phyloP scores from a whole-genome alignment of 2,329 filamentous ascomycete species.

The Paraphoma sp. region DNA sequence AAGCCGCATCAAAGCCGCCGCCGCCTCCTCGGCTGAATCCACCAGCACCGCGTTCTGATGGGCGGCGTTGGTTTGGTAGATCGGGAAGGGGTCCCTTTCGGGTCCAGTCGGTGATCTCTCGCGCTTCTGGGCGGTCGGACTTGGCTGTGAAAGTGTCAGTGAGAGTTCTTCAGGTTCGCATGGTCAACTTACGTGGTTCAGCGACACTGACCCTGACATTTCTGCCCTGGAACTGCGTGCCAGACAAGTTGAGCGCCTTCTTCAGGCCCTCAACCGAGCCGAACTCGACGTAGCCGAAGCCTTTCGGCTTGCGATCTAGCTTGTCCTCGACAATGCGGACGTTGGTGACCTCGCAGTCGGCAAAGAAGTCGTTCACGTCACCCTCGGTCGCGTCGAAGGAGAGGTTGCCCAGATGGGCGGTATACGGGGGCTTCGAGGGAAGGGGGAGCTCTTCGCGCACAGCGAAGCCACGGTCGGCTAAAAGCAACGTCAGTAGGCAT shows the following conservation, averaged over 20 bases:
- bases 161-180: neutral
- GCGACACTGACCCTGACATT: slow-evolving; percentile 94
- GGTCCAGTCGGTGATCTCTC: slow-evolving; percentile 89
- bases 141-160: slow-evolving; percentile 68
- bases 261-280: slow-evolving; percentile 85
- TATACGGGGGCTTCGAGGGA: slow-evolving; percentile 91
- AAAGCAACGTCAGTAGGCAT: slow-evolving; percentile 12
- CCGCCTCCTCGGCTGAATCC: slow-evolving; percentile 50
- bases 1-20: slow-evolving; percentile 56
- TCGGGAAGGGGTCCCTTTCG: slow-evolving; percentile 89
- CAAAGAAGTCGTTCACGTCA: slow-evolving; percentile 85
- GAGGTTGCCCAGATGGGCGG: slow-evolving; percentile 94
- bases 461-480: slow-evolving; percentile 41
- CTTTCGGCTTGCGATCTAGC: slow-evolving; percentile 91
- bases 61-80: slow-evolving; percentile 65
- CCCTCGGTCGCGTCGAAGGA: slow-evolving; percentile 90
- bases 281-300: slow-evolving; percentile 98
- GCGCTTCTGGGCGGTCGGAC: slow-evolving; percentile 74
- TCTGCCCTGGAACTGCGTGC: slow-evolving; percentile 82
- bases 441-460: slow-evolving; percentile 80
- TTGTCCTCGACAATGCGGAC: slow-evolving; percentile 98
- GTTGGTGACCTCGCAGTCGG: slow-evolving; percentile 82
- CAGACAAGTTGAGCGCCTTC: slow-evolving; percentile 84
- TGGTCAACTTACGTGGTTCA: slow-evolving; percentile 82
- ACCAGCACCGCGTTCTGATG: slow-evolving; percentile 53